Evolutionary conservation across 495 filamentous ascomycete genomes (phyloP), one percentile per base, ranked within the genome.

Genomic region (Cenococcum geophilum): DNA sequence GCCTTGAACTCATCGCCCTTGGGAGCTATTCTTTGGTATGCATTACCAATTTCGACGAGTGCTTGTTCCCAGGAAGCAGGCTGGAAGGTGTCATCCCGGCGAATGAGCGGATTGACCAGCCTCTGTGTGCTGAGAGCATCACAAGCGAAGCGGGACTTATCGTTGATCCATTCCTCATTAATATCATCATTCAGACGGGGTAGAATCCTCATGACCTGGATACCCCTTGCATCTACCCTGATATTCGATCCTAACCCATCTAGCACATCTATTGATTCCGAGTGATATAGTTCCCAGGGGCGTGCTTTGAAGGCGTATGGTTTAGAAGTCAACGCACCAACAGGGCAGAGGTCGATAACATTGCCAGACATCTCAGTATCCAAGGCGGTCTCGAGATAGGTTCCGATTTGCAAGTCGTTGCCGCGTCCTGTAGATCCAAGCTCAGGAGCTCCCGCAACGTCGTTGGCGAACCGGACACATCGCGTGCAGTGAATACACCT

Each of bases 91-190:
- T 89, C 86, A 47, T 92, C 88, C 55, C 85, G 83, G 69, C 95
- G 88, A 64, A 96, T 88, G 43, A 98, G 76, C 4, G 93, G 93
- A 47, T 89, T 93, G 35, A 93, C 97, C 22, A 98, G 79, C 59
- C 93, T 80, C 73, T 98, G 93, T 35, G 91, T 96, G 80, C 87
- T 92, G 62, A 98, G 77, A n/a, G 92, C 93, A 76, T 98, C 93
- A 73, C 91, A 96, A 8, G 93, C 92, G 74, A 97, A 98, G 34
- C 93, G 82, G 22, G 90, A 87, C 79, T 98, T 98, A 78, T 98
- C 93, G 71, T 97, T 92, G 71, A 98, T 96, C 93, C 93, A 98
- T 76, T 97, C 93, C 76, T 98, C 93, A 73, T 98, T 98, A 62
- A 98, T 83, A 71, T 97, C 91, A 67, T 98, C 93, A 72, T 97